Base-by-base conservation (phyloP, 202 grass and related monocot species). In the Cymbopogon flexuosus region DNA sequence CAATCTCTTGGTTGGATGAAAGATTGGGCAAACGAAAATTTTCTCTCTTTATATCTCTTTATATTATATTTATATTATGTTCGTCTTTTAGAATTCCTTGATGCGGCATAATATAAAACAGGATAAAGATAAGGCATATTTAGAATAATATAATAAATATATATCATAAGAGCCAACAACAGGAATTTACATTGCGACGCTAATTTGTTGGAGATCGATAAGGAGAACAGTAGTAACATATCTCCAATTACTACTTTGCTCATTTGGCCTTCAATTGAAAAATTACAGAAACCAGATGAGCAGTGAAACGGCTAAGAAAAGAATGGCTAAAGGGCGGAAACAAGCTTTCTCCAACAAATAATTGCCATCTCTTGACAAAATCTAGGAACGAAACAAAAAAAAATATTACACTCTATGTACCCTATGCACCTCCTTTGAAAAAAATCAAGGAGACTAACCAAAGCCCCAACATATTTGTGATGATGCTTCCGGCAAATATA, bases 221-320 rank as follows among this genome's bases (percentile, higher is more conserved):
- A 21, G 56, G 73, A 71, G 62, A 84, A 85, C 81, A 84, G 46
- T 84, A 66, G 46, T 36, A 74, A 33, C 79, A 83, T 78, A 66
- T 70, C 83, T 83, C 88, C 84, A 69, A 66, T 82, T 78, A 81
- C 90, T 88, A 84, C 60, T 81, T 82, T 90, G 83, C 89, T 91
- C 94, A 92, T 87, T 80, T 91, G 91, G 87, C 81, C 82, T 90
- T 97, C 82, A 91, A 91, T 79, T 88, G 86, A 93, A 96, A 99
- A 99, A 96, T 96, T 99, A 96, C 89, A 93, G 85, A 93, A 88
- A 99, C 91, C 96, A 94, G 73, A 93, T 87, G 96, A 99, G 90
- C 90, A 89, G 77, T 91, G 75, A 73, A 82, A 90, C 72, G 6
- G 56, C 75, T 72, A 87, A 52, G 63, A 83, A 82, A 91, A 87